Conservation (phyloP, 805 yeast species). For the Saccharomycopsis oosterbeekiorum region DNA sequence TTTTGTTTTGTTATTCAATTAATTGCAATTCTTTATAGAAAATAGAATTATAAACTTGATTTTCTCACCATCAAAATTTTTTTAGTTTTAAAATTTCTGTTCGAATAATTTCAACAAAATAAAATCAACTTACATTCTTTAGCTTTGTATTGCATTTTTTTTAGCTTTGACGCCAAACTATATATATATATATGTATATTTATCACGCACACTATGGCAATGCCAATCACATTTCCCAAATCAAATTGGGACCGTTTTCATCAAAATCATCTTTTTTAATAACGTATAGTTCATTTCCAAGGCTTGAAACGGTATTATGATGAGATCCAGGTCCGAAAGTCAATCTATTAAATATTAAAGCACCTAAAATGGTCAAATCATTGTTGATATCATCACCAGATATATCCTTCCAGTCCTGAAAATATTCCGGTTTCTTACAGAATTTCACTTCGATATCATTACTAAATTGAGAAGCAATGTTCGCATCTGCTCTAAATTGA, state of each 20-base stretch:
- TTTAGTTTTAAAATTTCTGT: no score
- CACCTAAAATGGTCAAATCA: slow-evolving; percentile 17
- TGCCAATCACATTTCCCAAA: slow-evolving; percentile 14
- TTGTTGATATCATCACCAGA: slow-evolving; percentile 17
- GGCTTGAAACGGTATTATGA: slow-evolving; percentile 11
- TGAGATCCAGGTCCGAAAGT: slow-evolving; percentile 15
- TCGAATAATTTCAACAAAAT: no score
- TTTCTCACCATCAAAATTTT: no score
- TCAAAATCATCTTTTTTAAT: slow-evolving; percentile 17
- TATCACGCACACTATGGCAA: not conserved
- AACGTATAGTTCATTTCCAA: slow-evolving; percentile 18
- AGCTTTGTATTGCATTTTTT: not conserved
- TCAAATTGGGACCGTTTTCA: slow-evolving; percentile 18
- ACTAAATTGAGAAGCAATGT: slow-evolving; percentile 56
- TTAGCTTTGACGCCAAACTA: no score
- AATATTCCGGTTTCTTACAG: slow-evolving; percentile 78
- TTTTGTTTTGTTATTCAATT: no score
- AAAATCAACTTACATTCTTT: not conserved
- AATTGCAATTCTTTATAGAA: no score
- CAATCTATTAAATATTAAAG: slow-evolving; percentile 10
- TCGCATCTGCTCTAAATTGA: slow-evolving; percentile 24
- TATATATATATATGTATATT: no score
- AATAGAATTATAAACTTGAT: no score
- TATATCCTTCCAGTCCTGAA: slow-evolving; percentile 85
- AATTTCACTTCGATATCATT: slow-evolving; percentile 43